phyloP scores from a whole-genome alignment of 2,329 filamentous ascomycete genomes.

The Ophiostoma ulmi region DNA sequence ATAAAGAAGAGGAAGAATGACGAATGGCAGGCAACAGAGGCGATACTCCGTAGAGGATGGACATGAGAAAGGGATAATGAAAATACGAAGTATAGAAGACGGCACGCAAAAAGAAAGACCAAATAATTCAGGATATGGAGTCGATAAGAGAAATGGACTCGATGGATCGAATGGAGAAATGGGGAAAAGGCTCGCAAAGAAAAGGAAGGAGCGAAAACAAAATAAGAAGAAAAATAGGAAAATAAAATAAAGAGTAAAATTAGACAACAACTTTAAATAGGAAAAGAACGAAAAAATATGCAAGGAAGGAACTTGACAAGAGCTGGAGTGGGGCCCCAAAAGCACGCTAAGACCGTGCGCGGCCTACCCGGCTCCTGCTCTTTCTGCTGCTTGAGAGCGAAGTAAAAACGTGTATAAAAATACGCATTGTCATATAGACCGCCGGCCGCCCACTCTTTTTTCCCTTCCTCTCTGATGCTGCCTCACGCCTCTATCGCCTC shows the following conservation, averaged over 20 bases:
- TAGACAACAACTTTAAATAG: neutral
- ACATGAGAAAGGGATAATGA: neutral
- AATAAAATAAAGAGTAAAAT: slow-evolving; percentile 7
- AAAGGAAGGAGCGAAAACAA: neutral
- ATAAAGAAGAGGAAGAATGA: neutral
- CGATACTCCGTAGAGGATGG: neutral
- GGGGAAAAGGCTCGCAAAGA: neutral
- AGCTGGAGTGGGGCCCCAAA: slow-evolving; percentile 20
- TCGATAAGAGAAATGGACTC: neutral
- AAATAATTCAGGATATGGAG: neutral
- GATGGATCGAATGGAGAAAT: neutral
- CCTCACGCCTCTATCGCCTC: slow-evolving; percentile 15
- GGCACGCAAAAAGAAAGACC: neutral
- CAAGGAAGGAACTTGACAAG: slow-evolving; percentile 19
- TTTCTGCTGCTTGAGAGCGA: slow-evolving; percentile 2
- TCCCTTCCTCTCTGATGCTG: slow-evolving; percentile 19
- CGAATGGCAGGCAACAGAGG: neutral
- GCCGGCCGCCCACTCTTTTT: slow-evolving; percentile 30
- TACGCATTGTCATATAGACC: slow-evolving; percentile 33
- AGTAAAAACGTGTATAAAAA: slow-evolving; percentile 33
- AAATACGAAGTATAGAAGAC: neutral
- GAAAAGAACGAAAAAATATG: slow-evolving; percentile 16
- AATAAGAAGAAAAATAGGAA: slow-evolving; percentile 5
- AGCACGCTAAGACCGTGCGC: slow-evolving; percentile 26
- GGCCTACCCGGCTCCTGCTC: slow-evolving; percentile 24